Evolutionary conservation across 495 filamentous ascomycete species (phyloP).

Genomic region (Xylaria telfairii): DNA sequence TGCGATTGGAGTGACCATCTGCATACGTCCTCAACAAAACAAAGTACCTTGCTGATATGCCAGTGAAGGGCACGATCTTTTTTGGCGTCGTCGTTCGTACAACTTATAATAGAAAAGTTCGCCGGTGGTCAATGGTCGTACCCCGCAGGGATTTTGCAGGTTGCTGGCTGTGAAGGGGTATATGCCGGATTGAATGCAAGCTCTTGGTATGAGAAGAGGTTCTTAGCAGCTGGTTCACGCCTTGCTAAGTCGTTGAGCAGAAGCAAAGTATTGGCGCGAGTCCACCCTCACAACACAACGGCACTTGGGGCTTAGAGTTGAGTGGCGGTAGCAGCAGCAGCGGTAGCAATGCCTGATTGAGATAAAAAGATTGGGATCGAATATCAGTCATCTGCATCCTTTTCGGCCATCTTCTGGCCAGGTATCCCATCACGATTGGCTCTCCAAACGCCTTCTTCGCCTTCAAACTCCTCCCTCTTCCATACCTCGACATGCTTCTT

Average conservation of each 20-base stretch:
- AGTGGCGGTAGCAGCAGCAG: background rate
- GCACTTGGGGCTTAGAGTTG: background rate
- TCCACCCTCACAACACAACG: background rate
- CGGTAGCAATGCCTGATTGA: background rate
- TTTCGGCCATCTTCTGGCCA: conserved; percentile 49
- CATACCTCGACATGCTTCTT: conserved; percentile 91
- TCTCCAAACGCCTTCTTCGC: conserved; percentile 83
- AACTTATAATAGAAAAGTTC: background rate
- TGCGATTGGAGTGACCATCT: background rate
- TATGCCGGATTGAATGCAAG: background rate
- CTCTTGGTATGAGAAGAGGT: background rate
- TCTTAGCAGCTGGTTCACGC: background rate
- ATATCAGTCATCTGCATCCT: conserved; percentile 25
- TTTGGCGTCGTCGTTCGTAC: background rate
- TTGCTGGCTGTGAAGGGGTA: background rate
- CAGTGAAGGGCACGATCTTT: background rate
- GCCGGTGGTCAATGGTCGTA: background rate
- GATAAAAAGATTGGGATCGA: background rate
- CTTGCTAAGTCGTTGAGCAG: too few species aligned
- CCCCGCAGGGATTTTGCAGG: background rate
- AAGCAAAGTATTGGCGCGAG: background rate
- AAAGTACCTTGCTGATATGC: background rate
- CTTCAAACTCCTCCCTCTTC: conserved; percentile 91
- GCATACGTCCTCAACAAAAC: background rate
- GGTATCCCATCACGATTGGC: conserved; percentile 80